phyloP scores from a whole-genome alignment of 208 protist genomes.

The Trypanosoma vivax region DNA sequence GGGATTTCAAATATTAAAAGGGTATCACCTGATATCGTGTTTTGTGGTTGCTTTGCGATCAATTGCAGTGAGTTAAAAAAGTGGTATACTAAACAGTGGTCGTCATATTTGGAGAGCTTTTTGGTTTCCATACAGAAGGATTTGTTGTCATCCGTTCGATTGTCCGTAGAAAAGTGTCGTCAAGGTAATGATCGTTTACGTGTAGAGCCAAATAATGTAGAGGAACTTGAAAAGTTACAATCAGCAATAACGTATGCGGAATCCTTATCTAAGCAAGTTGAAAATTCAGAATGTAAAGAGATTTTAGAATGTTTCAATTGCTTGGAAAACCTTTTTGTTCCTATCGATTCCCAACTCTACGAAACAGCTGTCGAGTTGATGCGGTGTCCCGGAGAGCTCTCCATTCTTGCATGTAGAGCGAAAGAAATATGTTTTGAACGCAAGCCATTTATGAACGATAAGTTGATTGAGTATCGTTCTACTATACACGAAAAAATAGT shows the following conservation, averaged over 20 bases:
- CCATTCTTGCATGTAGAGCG: conserved; percentile 21
- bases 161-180: conserved; percentile 34
- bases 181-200: conserved; percentile 28
- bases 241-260: conserved; percentile 33
- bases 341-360: conserved; percentile 52
- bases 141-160: conserved; percentile 23
- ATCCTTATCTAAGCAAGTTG: conserved; percentile 30
- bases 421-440: conserved; percentile 28
- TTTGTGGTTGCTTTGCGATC: conserved; percentile 70
- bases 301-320: conserved; percentile 53
- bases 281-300: conserved; percentile 29
- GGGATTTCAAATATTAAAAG: conserved; percentile 34
- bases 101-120: conserved; percentile 39
- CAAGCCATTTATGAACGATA: conserved; percentile 41
- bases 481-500: conserved; percentile 40
- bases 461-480: conserved; percentile 40
- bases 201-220: conserved; percentile 45
- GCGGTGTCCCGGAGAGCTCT: conserved; percentile 40
- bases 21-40: conserved; percentile 56
- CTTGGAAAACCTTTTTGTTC: conserved; percentile 58
- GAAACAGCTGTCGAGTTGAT: conserved; percentile 52
- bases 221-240: conserved; percentile 62
- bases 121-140: conserved; percentile 33
- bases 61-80: conserved; percentile 45
- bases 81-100: conserved; percentile 49